Evolutionary conservation across 2,329 filamentous ascomycete genomes (phyloP).

Genomic region (Fusarium nurragi): DNA sequence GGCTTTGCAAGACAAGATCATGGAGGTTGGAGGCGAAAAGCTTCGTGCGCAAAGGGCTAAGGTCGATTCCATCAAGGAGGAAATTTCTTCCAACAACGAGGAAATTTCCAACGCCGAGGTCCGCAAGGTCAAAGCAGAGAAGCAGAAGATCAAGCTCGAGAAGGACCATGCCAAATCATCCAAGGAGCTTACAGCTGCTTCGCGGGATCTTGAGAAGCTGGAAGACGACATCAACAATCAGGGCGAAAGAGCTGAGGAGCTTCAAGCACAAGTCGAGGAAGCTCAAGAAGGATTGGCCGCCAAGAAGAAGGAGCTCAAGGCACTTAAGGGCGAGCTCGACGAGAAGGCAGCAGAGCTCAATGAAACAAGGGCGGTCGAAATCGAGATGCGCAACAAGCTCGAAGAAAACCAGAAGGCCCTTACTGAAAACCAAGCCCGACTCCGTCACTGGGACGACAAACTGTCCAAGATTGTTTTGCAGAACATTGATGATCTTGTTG

Average conservation of each 20-base stretch:
- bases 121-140: constrained; percentile 90
- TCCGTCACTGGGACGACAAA: constrained; percentile 90
- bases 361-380: constrained; percentile 86
- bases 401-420: constrained; percentile 95
- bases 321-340: constrained; percentile 86
- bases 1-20: constrained; percentile 92
- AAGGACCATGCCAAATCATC: constrained; percentile 82
- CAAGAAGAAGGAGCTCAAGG: constrained; percentile 82
- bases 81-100: constrained; percentile 82
- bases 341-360: constrained; percentile 87
- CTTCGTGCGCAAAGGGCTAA: constrained; percentile 89
- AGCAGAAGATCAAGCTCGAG: constrained; percentile 86
- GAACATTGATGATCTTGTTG: constrained; percentile 75
- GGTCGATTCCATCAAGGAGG: constrained; percentile 87
- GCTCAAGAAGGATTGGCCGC: constrained; percentile 79
- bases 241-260: constrained; percentile 76
- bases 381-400: constrained; percentile 98
- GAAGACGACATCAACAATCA: constrained; percentile 83
- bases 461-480: constrained; percentile 84
- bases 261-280: constrained; percentile 78
- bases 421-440: constrained; percentile 83
- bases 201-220: constrained; percentile 78
- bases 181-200: constrained; percentile 78
- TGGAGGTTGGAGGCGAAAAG: constrained; percentile 96
- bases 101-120: constrained; percentile 88